Conservation (phyloP, 1,284 basidiomycete species). For the Malassezia slooffiae region DNA sequence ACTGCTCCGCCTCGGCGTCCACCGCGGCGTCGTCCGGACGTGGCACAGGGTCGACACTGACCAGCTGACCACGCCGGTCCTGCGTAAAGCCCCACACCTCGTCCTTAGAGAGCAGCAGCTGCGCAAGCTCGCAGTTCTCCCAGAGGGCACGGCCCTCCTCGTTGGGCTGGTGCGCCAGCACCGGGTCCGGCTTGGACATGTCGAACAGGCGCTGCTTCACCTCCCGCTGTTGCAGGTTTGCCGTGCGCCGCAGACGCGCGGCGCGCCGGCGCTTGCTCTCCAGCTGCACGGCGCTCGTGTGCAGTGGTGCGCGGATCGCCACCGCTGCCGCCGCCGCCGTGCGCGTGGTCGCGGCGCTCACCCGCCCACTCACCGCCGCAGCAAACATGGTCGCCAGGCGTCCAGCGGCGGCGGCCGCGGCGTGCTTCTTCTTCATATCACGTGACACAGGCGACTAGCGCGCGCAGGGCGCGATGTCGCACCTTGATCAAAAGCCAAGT, state of each 20-base stretch:
- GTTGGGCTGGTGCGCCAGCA: slow-evolving; percentile 57
- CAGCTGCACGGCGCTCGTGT: slow-evolving; percentile 17
- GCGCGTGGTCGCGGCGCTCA: slow-evolving; percentile 1
- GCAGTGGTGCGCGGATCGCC: slow-evolving; percentile 16
- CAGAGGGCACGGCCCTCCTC: slow-evolving; percentile 34
- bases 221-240: slow-evolving; percentile 41
- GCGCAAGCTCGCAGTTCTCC: slow-evolving; percentile 30
- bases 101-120: slow-evolving; percentile 32
- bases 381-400: slow-evolving; percentile 13
- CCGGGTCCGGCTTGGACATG: slow-evolving; percentile 54
- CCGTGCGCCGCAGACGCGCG: slow-evolving; percentile 34
- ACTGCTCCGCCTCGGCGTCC: slow-evolving; percentile 8
- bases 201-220: slow-evolving; percentile 45
- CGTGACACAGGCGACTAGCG: background rate
- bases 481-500: slow-evolving; percentile 40
- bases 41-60: slow-evolving; percentile 15
- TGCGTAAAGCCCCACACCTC: slow-evolving; percentile 38
- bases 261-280: slow-evolving; percentile 31
- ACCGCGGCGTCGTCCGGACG: slow-evolving; percentile 6
- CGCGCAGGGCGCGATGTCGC: background rate
- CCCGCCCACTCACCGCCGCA: slow-evolving; percentile 1
- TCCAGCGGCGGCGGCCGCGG: background rate
- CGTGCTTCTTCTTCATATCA: background rate
- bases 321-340: background rate
- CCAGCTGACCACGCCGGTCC: slow-evolving; percentile 36